These are phyloP conservation scores for Phaseolus coccineus DNA, from an alignment of 331 rosid species.

Conservation along the genomic window DNA sequence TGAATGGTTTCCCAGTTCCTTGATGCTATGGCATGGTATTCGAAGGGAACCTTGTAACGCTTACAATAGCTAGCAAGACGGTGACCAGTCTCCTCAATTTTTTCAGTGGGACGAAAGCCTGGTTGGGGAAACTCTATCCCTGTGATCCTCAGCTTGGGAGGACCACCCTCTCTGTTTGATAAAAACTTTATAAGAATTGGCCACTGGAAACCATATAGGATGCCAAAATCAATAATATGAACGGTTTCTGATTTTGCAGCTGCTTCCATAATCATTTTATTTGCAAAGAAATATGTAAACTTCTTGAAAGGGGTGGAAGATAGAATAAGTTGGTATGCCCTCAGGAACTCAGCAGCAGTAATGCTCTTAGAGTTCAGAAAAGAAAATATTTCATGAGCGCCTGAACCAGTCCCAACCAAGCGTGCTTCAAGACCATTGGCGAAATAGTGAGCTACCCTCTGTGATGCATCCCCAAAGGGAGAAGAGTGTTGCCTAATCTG, in stretches of 20 bases:
- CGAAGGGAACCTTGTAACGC: slow-evolving; percentile 70
- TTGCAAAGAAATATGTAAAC: slow-evolving; percentile 48
- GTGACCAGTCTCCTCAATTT: slow-evolving; percentile 60
- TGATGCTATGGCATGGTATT: slow-evolving; percentile 66
- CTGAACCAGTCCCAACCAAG: slow-evolving; percentile 40
- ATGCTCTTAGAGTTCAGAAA: slow-evolving; percentile 32
- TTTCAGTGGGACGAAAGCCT: slow-evolving; percentile 73
- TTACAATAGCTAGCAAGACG: slow-evolving; percentile 61
- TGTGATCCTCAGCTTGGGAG: slow-evolving; percentile 76
- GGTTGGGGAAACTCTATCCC: slow-evolving; percentile 77
- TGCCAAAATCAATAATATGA: slow-evolving; percentile 76
- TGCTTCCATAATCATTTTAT: slow-evolving; percentile 41
- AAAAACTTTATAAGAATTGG: slow-evolving; percentile 69
- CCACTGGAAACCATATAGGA: slow-evolving; percentile 82
- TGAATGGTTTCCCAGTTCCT: slow-evolving; percentile 65
- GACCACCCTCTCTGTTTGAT: slow-evolving; percentile 66
- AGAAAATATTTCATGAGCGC: slow-evolving; percentile 6
- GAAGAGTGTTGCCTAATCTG: slow-evolving; percentile 53
- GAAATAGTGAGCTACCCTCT: slow-evolving; percentile 54
- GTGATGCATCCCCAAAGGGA: slow-evolving; percentile 46
- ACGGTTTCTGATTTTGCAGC: slow-evolving; percentile 47
- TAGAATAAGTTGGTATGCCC: slow-evolving; percentile 38
- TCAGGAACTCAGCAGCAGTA: slow-evolving; percentile 46
- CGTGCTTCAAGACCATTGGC: slow-evolving; percentile 57
- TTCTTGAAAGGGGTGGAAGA: slow-evolving; percentile 46